Conservation (phyloP, 345 rosid genomes). For the Pistacia integerrima region DNA sequence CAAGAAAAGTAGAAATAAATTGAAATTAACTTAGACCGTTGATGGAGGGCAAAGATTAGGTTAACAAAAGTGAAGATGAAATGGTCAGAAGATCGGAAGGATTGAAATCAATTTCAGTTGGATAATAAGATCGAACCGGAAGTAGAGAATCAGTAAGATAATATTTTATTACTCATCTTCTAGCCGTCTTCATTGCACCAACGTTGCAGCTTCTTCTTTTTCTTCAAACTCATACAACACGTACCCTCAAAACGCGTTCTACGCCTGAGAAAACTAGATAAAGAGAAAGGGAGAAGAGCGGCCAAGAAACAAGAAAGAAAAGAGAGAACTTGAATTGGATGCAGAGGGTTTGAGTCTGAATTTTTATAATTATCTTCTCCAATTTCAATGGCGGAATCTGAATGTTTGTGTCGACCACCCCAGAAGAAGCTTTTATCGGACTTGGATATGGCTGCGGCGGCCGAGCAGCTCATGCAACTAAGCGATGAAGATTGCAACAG, state of each 20-base stretch:
- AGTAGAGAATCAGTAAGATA: background rate
- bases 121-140: background rate
- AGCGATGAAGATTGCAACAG: slow-evolving; percentile 43
- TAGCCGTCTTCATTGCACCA: slow-evolving; percentile 29
- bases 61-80: no score
- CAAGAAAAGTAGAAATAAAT: no score
- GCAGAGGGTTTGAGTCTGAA: background rate
- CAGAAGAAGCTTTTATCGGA: slow-evolving; percentile 16
- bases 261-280: background rate
- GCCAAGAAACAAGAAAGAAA: no score
- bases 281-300: background rate
- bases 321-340: no score
- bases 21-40: no score
- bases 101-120: no score
- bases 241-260: slow-evolving; percentile 25
- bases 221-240: slow-evolving; percentile 3
- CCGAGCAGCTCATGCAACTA: slow-evolving; percentile 41
- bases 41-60: no score
- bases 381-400: background rate
- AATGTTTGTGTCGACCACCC: background rate
- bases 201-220: slow-evolving; percentile 26
- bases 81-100: no score
- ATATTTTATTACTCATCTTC: slow-evolving; percentile 3
- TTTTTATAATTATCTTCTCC: no score
- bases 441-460: slow-evolving; percentile 40